Evolutionary conservation across 2,329 filamentous ascomycete genomes (phyloP).

Genomic region (Aciculosporium take): DNA sequence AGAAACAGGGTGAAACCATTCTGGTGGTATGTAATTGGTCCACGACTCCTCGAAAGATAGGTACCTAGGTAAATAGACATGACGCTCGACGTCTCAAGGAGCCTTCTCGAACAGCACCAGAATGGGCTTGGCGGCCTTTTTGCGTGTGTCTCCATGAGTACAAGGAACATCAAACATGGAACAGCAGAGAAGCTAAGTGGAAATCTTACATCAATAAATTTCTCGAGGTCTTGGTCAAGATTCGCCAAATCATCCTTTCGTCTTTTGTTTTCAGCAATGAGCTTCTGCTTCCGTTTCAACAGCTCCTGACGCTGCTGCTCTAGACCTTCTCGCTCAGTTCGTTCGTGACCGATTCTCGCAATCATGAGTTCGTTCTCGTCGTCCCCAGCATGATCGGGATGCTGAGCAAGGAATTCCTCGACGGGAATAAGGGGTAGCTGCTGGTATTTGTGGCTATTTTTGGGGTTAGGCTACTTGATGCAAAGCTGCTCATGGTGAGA

Average conservation of each 20-base stretch:
- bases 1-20: neutral
- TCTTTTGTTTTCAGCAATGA: slow-evolving; percentile 66
- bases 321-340: slow-evolving; percentile 66
- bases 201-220: slow-evolving; percentile 68
- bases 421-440: slow-evolving; percentile 72
- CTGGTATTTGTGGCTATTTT: slow-evolving; percentile 67
- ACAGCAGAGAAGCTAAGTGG: neutral
- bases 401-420: slow-evolving; percentile 63
- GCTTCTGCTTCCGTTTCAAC: slow-evolving; percentile 49
- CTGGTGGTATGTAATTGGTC: neutral
- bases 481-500: neutral
- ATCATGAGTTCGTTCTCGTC: slow-evolving; percentile 76
- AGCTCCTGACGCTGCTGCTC: slow-evolving; percentile 73
- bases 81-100: slow-evolving; percentile 19
- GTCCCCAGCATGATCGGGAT: slow-evolving; percentile 58
- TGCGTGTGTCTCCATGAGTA: neutral
- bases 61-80: neutral
- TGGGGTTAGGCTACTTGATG: neutral
- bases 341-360: slow-evolving; percentile 81
- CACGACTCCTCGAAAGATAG: no score
- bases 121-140: slow-evolving; percentile 72
- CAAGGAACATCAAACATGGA: neutral
- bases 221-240: slow-evolving; percentile 82
- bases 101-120: slow-evolving; percentile 74
- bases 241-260: slow-evolving; percentile 86